These are phyloP conservation scores for Fusarium neocosmosporiellum DNA, from an alignment of 2,329 filamentous ascomycete species.

Conservation along the genomic window DNA sequence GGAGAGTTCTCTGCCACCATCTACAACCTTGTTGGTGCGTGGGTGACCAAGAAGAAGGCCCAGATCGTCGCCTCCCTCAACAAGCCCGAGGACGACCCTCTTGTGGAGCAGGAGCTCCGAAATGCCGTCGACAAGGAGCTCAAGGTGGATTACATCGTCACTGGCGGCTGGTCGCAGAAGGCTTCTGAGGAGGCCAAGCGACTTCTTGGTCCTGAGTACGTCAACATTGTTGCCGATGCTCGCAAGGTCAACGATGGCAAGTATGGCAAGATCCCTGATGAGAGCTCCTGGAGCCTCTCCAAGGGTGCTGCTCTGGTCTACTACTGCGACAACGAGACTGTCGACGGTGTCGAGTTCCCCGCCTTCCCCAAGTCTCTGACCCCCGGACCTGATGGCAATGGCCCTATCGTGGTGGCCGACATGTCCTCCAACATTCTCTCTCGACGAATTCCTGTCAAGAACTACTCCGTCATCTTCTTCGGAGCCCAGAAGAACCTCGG, in stretches of 20 bases:
- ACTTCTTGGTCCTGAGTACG: conserved; percentile 79
- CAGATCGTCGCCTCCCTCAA: conserved; percentile 66
- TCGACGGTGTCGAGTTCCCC: conserved; percentile 92
- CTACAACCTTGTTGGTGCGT: conserved; percentile 86
- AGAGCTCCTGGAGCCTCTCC: conserved; percentile 80
- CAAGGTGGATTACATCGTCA: conserved; percentile 89
- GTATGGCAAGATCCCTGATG: conserved; percentile 84
- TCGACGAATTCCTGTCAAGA: conserved; percentile 78
- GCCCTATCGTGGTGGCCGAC: conserved; percentile 85
- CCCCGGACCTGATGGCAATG: conserved; percentile 67
- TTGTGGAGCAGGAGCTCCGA: conserved; percentile 68
- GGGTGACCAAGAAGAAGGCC: conserved; percentile 77
- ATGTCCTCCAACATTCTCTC: conserved; percentile 96
- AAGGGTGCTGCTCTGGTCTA: conserved; percentile 81
- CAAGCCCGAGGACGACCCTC: conserved; percentile 60
- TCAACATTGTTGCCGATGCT: conserved; percentile 79
- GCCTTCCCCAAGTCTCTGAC: conserved; percentile 74
- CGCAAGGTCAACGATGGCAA: conserved; percentile 77
- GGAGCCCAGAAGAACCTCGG: conserved; percentile 97
- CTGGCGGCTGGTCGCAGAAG: conserved; percentile 89
- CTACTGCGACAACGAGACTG: conserved; percentile 94
- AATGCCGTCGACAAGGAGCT: conserved; percentile 75
- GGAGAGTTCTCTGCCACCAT: conserved; percentile 87
- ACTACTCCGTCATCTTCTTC: conserved; percentile 89
- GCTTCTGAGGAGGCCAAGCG: conserved; percentile 85